These are phyloP conservation scores for Dorcoceras hygrometricum DNA, from an alignment of 257 asterid genomes.

Conservation along the genomic window DNA sequence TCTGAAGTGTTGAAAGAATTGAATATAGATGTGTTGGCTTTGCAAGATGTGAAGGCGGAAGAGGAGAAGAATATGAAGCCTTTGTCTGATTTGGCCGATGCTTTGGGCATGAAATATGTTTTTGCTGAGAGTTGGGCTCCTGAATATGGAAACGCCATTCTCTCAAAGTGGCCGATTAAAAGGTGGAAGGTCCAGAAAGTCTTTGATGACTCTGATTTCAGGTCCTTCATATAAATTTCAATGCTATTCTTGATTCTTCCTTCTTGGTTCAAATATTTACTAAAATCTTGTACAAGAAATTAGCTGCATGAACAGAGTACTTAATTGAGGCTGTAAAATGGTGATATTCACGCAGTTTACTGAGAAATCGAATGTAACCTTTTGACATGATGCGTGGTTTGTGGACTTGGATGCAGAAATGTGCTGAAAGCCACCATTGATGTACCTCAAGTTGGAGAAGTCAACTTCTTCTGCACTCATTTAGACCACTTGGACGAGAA, in stretches of 20 bases:
- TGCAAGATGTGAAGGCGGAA: constrained; percentile 95
- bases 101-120: constrained; percentile 86
- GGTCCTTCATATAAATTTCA: constrained; percentile 33
- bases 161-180: constrained; percentile 90
- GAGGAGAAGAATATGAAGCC: constrained; percentile 93
- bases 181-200: constrained; percentile 77
- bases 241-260: background rate
- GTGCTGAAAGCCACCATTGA: constrained; percentile 91
- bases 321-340: too few species aligned
- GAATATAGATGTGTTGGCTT: constrained; percentile 76
- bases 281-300: too few species aligned
- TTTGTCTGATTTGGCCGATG: constrained; percentile 76
- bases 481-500: constrained; percentile 84
- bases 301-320: background rate
- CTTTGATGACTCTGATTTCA: constrained; percentile 79
- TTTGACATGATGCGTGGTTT: background rate
- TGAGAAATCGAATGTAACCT: too few species aligned
- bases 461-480: constrained; percentile 74
- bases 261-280: background rate
- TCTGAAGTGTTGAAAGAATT: constrained; percentile 69
- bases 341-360: too few species aligned
- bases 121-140: constrained; percentile 99
- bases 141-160: constrained; percentile 83
- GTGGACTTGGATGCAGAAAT: constrained; percentile 52
- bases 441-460: constrained; percentile 75